phyloP scores from a whole-genome alignment of 805 yeast genomes.

The Groenewaldozyma tartarivorans region DNA sequence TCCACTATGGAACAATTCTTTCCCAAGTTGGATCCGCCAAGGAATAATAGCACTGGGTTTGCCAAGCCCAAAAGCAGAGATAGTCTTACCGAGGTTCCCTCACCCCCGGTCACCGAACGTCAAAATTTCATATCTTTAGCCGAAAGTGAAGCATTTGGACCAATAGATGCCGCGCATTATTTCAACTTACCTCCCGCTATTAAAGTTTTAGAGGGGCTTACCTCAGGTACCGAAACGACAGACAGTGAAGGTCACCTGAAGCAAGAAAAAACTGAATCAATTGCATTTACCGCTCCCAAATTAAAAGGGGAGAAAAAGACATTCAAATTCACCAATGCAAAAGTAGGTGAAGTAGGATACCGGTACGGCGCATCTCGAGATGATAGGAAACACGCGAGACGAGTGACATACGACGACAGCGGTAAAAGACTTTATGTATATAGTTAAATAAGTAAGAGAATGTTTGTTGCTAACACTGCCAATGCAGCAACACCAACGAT shows the following conservation, averaged over 20 bases:
- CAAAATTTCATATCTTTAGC: constrained; percentile 83
- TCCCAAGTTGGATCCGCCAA: constrained; percentile 34
- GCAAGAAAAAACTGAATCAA: not conserved
- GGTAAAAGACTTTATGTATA: constrained; percentile 20
- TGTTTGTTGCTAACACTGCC: constrained; percentile 15
- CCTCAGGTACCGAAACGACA: constrained; percentile 19
- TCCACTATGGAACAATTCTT: constrained; percentile 66
- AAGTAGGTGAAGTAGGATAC: constrained; percentile 78
- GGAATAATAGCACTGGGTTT: too few species aligned
- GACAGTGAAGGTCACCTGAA: not conserved
- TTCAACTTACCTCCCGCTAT: constrained; percentile 84
- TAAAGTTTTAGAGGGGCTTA: constrained; percentile 59
- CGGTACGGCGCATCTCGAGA: constrained; percentile 87
- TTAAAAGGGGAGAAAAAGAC: constrained; percentile 59
- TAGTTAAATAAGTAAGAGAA: constrained; percentile 8
- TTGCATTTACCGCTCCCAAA: constrained; percentile 42
- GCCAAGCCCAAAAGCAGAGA: constrained; percentile 36
- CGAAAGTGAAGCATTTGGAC: constrained; percentile 92
- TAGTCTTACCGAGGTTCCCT: constrained; percentile 88
- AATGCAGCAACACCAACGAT: constrained; percentile 13
- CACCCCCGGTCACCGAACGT: constrained; percentile 70
- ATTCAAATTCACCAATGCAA: constrained; percentile 68
- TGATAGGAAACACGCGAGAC: constrained; percentile 77
- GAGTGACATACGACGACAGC: constrained; percentile 19
- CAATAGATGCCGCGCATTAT: constrained; percentile 84